Percentiles rank a stretch among this genome's conserved stretches.
Conservation (phyloP, 1,139 yeast species). For the Scheffersomyces titani region DNA sequence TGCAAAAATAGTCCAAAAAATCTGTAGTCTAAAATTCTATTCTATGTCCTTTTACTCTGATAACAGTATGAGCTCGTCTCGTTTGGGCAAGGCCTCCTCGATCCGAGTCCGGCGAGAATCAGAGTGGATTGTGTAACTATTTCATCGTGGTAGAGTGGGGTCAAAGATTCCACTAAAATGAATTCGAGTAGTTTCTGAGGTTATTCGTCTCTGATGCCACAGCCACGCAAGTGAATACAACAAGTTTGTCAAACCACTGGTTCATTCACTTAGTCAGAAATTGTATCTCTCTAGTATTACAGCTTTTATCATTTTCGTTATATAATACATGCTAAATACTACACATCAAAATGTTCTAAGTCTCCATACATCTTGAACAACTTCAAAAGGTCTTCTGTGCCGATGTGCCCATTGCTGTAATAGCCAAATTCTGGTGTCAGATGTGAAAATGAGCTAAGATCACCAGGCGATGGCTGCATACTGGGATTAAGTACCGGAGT, state of each 20-base stretch:
- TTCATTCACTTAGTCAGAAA: not conserved
- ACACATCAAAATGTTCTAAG: not conserved
- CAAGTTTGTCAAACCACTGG: too few species aligned
- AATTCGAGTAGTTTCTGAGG: too few species aligned
- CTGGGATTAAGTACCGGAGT: not conserved
- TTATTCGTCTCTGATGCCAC: too few species aligned
- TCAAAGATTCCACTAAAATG: too few species aligned
- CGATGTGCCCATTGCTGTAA: conserved; percentile 10
- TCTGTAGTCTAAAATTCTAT: not conserved
- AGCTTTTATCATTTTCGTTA: not conserved
- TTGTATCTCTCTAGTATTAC: not conserved
- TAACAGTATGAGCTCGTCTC: not conserved
- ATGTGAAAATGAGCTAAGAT: not conserved
- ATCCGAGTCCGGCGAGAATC: not conserved
- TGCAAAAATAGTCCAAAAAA: not conserved
- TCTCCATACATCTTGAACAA: conserved; percentile 44
- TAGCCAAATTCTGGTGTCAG: conserved; percentile 3
- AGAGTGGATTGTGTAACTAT: not conserved
- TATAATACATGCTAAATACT: not conserved
- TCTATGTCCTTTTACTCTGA: not conserved
- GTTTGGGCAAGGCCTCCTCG: too few species aligned
- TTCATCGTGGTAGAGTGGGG: not conserved
- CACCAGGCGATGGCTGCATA: not conserved
- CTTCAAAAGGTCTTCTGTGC: conserved; percentile 39
- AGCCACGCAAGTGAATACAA: too few species aligned